Conservation (phyloP, 1,284 basidiomycete species). For the Wolfiporia cocos region DNA sequence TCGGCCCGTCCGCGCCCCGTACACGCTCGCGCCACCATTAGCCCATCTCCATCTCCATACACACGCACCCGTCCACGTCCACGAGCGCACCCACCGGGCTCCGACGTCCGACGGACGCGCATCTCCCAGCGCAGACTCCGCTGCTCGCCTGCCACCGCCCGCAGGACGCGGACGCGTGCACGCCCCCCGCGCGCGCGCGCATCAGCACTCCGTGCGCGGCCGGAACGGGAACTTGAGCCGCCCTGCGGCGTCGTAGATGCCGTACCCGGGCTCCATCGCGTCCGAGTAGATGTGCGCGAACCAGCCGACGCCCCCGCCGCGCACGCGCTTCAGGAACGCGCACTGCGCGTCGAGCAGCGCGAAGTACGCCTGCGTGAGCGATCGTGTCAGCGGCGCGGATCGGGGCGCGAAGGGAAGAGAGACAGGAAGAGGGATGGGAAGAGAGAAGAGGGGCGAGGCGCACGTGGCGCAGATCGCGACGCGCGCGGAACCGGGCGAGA, state of each 20-base stretch:
- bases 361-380: slow-evolving; percentile 45
- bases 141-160: too few species aligned
- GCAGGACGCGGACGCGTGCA: too few species aligned
- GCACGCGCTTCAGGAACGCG: slow-evolving; percentile 47
- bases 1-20: too few species aligned
- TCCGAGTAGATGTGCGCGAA: slow-evolving; percentile 76
- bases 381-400: background rate
- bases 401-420: background rate
- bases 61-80: too few species aligned
- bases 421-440: background rate
- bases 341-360: slow-evolving; percentile 62
- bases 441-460: slow-evolving; percentile 5
- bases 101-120: too few species aligned
- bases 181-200: too few species aligned
- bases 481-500: slow-evolving; percentile 1
- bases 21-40: too few species aligned
- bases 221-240: slow-evolving; percentile 49
- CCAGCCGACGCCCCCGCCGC: slow-evolving; percentile 68
- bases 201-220: slow-evolving; percentile 28
- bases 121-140: too few species aligned
- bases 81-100: too few species aligned
- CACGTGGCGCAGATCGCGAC: background rate
- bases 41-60: too few species aligned
- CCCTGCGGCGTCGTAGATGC: slow-evolving; percentile 45
- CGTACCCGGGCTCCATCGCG: slow-evolving; percentile 59